phyloP scores from a whole-genome alignment of 148 eudicot species.

The Spergularia bocconei region DNA sequence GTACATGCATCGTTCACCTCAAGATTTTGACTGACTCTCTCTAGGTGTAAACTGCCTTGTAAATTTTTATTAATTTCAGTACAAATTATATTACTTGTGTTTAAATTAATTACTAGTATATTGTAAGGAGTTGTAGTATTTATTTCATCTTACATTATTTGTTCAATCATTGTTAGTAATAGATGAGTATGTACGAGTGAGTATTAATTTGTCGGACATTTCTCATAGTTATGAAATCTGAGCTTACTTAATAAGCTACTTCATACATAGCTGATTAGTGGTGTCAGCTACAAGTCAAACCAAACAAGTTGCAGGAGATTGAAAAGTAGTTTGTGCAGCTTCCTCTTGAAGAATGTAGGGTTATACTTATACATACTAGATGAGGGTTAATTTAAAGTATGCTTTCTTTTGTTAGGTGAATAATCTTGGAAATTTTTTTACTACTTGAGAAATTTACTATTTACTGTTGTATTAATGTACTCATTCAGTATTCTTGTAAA shows the following conservation, averaged over 20 bases:
- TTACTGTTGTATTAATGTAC: too few relatives aligned
- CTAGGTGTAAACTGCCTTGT: slow-evolving; percentile 21
- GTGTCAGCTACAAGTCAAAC: slow-evolving; percentile 11
- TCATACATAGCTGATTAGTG: not conserved
- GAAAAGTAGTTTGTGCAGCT: not conserved
- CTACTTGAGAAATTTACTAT: not conserved
- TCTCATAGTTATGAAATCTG: not conserved
- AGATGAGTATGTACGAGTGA: not conserved
- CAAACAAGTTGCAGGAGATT: not conserved
- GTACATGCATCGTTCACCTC: slow-evolving; percentile 1
- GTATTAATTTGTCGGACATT: slow-evolving; percentile 1
- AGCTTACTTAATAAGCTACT: not conserved
- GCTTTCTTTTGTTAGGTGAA: too few relatives aligned
- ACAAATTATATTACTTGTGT: not conserved
- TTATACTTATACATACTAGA: not conserved
- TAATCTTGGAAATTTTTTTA: not conserved
- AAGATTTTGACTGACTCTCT: slow-evolving; percentile 9
- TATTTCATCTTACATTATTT: not conserved
- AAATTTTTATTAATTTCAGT: not conserved
- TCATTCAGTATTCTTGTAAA: not conserved
- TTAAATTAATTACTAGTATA: not conserved
- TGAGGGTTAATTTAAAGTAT: too few relatives aligned
- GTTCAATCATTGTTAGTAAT: slow-evolving; percentile 10
- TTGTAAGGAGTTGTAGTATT: too few relatives aligned
- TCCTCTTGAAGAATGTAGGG: slow-evolving; percentile 1